Conservation (phyloP, 108 stramenopile species). For the Nitzschia sp. region DNA sequence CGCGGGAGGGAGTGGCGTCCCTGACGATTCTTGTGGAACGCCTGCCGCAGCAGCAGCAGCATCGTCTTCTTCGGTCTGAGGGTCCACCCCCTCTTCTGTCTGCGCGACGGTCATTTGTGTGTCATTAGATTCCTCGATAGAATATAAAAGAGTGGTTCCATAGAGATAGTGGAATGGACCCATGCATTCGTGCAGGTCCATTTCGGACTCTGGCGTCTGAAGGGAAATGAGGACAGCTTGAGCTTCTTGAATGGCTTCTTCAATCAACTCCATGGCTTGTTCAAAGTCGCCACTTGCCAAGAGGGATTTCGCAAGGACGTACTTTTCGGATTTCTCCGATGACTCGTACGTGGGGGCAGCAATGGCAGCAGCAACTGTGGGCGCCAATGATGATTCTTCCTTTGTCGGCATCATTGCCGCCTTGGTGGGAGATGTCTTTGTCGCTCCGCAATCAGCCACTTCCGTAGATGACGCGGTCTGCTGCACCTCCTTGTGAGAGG, state of each 20-base stretch:
- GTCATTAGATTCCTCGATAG: conserved; percentile 75
- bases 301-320: conserved; percentile 45
- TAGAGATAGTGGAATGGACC: conserved; percentile 87
- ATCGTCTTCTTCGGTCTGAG: conserved; percentile 1
- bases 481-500: conserved; percentile 23
- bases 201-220: conserved; percentile 14
- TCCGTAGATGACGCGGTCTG: not conserved
- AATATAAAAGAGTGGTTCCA: conserved; percentile 86
- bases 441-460: not conserved
- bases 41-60: not conserved
- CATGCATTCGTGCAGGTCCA: conserved; percentile 59
- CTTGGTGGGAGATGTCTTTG: not conserved
- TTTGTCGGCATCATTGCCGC: not conserved
- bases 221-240: not conserved
- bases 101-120: conserved; percentile 16
- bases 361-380: conserved; percentile 11
- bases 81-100: conserved; percentile 3
- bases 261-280: conserved; percentile 51
- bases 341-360: conserved; percentile 41
- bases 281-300: conserved; percentile 61
- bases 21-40: conserved; percentile 1
- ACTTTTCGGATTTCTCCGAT: conserved; percentile 51
- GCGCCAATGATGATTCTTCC: not conserved
- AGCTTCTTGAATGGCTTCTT: conserved; percentile 28
- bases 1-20: conserved; percentile 1